Conservation (phyloP, 345 rosid species). For the Acer negundo region DNA sequence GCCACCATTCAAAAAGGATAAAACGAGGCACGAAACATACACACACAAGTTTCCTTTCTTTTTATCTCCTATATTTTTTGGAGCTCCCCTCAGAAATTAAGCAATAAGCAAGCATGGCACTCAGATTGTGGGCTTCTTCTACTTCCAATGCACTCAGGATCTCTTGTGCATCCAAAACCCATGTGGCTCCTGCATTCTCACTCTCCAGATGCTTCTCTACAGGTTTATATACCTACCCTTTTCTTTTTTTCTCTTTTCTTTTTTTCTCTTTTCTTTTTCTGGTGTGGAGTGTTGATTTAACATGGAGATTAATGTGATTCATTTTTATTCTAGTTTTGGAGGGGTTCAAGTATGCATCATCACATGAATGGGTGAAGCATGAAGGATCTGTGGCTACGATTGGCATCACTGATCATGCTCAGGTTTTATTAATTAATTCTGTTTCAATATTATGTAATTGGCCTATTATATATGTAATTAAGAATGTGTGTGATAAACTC, state of each 20-base stretch:
- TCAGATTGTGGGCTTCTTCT: constrained; percentile 95
- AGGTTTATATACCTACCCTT: constrained; percentile 24
- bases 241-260: neutral
- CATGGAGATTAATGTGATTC: neutral
- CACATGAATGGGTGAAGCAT: constrained; percentile 97
- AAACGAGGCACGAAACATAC: constrained; percentile 23
- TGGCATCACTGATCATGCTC: constrained; percentile 97
- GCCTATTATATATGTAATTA: too few relatives aligned
- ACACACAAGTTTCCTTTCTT: neutral
- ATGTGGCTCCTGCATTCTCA: constrained; percentile 51
- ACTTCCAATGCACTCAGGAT: constrained; percentile 81
- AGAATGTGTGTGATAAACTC: too few relatives aligned
- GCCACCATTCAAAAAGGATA: constrained; percentile 79
- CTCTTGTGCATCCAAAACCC: constrained; percentile 55
- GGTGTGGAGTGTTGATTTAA: neutral
- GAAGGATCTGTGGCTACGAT: constrained; percentile 82
- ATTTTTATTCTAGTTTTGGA: constrained; percentile 60
- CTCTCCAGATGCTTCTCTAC: constrained; percentile 83
- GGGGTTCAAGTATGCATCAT: constrained; percentile 84
- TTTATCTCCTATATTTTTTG: constrained; percentile 4
- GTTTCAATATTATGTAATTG: neutral
- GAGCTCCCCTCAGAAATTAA: neutral
- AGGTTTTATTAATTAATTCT: constrained; percentile 40
- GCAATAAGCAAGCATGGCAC: constrained; percentile 50
- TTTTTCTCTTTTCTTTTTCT: neutral